phyloP scores from a whole-genome alignment of 2,329 filamentous ascomycete genomes.

The Colletotrichum costaricense region DNA sequence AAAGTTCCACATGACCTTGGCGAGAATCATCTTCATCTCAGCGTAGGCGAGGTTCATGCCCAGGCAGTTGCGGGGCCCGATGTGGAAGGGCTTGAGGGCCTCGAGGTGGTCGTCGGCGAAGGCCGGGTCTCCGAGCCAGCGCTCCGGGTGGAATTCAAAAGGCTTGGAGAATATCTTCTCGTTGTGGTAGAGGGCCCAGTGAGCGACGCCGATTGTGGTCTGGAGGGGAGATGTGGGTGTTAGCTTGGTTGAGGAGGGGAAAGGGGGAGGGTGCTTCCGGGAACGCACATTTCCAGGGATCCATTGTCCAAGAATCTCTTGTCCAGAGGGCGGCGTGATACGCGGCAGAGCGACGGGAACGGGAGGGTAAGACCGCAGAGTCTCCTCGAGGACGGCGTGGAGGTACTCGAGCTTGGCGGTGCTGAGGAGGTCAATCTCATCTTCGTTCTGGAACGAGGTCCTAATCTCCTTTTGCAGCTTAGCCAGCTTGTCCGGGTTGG shows the following conservation, averaged over 20 bases:
- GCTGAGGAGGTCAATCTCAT: conserved; percentile 49
- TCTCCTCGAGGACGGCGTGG: conserved; percentile 54
- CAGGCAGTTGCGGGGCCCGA: conserved; percentile 24
- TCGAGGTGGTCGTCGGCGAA: conserved; percentile 28
- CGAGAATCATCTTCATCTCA: conserved; percentile 30
- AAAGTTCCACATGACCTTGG: conserved; percentile 26
- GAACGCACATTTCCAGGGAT: conserved; percentile 47
- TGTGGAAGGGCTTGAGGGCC: conserved; percentile 26
- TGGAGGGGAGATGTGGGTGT: conserved; percentile 34
- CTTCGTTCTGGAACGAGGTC: conserved; percentile 43
- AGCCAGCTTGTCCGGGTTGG: conserved; percentile 43
- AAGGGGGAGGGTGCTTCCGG: neutral
- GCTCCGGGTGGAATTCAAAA: conserved; percentile 61
- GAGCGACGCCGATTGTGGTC: conserved; percentile 55
- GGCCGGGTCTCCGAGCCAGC: conserved; percentile 29
- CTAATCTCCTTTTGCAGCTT: conserved; percentile 52
- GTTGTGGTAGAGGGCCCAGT: conserved; percentile 58
- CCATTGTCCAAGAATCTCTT: conserved; percentile 43
- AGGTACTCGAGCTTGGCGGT: conserved; percentile 50
- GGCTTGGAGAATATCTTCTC: conserved; percentile 57
- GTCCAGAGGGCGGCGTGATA: conserved; percentile 44
- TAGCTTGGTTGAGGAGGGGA: neutral
- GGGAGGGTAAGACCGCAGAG: conserved; percentile 53
- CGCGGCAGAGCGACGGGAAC: conserved; percentile 41
- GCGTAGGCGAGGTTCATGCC: conserved; percentile 34